Evolutionary conservation across 768 basidiomycete species (phyloP), one percentile per base, ranked within the genome.

Genomic region (Thelephora aurantiotincta): DNA sequence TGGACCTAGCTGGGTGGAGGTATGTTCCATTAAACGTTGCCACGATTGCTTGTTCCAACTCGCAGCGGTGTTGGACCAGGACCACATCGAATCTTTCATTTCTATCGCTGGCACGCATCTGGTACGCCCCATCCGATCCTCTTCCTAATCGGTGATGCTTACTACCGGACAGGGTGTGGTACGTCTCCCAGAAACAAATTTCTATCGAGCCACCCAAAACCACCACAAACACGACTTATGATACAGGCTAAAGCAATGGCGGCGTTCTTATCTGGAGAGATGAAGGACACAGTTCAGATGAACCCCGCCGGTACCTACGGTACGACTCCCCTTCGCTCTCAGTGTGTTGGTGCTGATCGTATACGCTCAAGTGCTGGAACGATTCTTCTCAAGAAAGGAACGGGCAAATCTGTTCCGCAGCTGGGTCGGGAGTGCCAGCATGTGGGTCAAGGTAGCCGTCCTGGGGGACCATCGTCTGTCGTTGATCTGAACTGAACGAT

Each of bases 181-280:
- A 60, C 60, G 80, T 60, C 16, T 19, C 14, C 23, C 19, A 7
- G 16, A 41, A 30, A 30, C 5, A 9, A 30, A 4, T 30, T 36
- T 35, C 5, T 18, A 9, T 12, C 26, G 9, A 30, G 9, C 9
- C 9, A 13, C 33, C 7, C 2, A 18, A 14, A 5, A 36, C 19
- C n/a, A 44, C 12, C 33, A 49, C 4, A 51, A 33, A 16, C 36
- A n/a, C 16, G 12, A n/a, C 16, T 33, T 41, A 48, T 30, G 33
- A 20, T 33, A 14, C n/a, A 87, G 87, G 73, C 87, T 1, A 99
- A 97, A 67, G 86, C 93, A 0, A 92, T 97, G 88, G 65, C 92
- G 0, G 93, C 96, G 0, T 89, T 97, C 60, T 68, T 97, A 35
- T 91, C 88, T 0, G 94, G 94, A 11, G 94, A 98, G 64, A 96